Evolutionary conservation across 2,329 filamentous ascomycete genomes (phyloP), one percentile per base, ranked within the genome.

Genomic region (Penicillium sp.): DNA sequence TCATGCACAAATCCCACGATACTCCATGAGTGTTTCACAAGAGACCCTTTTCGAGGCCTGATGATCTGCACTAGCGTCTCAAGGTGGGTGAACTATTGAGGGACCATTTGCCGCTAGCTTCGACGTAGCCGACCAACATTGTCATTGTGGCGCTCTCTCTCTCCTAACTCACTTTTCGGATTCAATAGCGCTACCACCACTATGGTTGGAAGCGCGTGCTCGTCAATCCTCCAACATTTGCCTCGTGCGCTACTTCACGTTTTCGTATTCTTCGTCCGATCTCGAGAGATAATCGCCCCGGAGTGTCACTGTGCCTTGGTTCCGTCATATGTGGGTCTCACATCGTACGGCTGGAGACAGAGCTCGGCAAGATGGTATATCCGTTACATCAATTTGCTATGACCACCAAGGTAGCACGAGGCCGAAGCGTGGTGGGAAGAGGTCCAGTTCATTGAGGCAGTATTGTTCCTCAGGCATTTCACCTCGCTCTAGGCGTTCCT

Each of bases 301-400:
- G 48, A 45, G 32, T 54, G 40, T 45, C 46, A 50, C 39, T 20
- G 29, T 36, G 36, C 31, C 20, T 45, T 46, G 46, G 41, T 34
- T 47, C 44, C 52, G 37, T 46, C 44, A 46, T 42, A 20, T 13
- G 55, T 57, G 55, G 55, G 51, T 51, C 53, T 50, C 24, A 35
- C 46, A 49, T 48, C 18, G 18, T 20, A 20, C 18, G 46, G 18
- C 40, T 31, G 18, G 32, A 34, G 28, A 47, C 47, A 39, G 51
- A 52, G 45, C 40, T 47, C 44, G 42, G 45, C n/a, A 14, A 28
- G 42, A 42, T 41, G 46, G n/a, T n/a, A 52, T 49, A 43, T 43
- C n/a, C 36, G 11, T 31, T 31, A 29, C 37, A 54, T 52, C 41
- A 45, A 52, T 49, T 42, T 46, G 47, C 44, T 43, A 42, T 40